phyloP scores from a whole-genome alignment of 345 rosid species.

The Boechera retrofracta region DNA sequence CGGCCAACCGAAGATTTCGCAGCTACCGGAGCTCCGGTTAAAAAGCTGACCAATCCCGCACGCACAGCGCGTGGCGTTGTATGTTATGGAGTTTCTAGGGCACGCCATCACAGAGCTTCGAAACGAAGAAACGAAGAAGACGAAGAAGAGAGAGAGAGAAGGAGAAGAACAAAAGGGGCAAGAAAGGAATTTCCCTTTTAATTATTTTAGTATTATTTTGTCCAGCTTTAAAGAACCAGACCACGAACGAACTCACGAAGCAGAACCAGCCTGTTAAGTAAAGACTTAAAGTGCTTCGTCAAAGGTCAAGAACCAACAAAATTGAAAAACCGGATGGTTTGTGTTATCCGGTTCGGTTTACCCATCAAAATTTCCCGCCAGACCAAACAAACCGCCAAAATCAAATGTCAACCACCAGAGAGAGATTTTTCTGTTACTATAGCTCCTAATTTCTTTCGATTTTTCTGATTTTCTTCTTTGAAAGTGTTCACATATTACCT shows the following conservation, averaged over 20 bases:
- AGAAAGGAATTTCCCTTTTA: constrained; percentile 30
- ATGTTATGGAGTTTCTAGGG: constrained; percentile 61
- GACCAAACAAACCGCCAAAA: constrained; percentile 13
- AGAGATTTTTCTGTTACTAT: no score
- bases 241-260: constrained; percentile 17
- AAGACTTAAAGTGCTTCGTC: not conserved
- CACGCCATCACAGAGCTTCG: constrained; percentile 55
- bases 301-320: constrained; percentile 12
- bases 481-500: not conserved
- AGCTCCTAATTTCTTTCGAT: not conserved
- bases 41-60: constrained; percentile 73
- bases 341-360: not conserved
- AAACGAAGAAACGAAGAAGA: constrained; percentile 17
- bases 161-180: constrained; percentile 35
- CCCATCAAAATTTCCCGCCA: not conserved
- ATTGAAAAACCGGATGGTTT: constrained; percentile 21
- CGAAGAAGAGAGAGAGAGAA: not conserved
- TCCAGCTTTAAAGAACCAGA: constrained; percentile 28
- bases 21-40: constrained; percentile 53
- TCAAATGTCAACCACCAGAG: not conserved
- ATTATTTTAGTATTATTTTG: not conserved
- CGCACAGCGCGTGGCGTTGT: constrained; percentile 77
- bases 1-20: constrained; percentile 54
- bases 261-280: constrained; percentile 31
- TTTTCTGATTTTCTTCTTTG: not conserved